phyloP scores from a whole-genome alignment of 306 rosid species.

The Cajanus cajan region DNA sequence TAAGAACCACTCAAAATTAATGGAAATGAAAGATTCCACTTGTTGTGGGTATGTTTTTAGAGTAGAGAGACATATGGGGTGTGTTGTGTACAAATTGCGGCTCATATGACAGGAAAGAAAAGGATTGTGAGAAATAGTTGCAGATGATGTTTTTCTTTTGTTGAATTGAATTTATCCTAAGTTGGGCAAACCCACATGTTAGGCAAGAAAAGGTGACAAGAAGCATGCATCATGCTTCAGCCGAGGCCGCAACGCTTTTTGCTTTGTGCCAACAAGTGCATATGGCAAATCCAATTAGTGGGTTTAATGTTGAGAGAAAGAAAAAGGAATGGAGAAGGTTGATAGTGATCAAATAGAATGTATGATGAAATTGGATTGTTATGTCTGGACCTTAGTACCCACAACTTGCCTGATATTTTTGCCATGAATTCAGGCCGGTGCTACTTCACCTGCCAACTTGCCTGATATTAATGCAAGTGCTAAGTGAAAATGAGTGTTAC shows the following conservation, averaged over 20 bases:
- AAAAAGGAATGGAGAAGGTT: neutral
- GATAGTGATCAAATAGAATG: neutral
- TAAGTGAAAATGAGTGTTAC: neutral
- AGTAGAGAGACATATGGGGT: slow-evolving; percentile 5
- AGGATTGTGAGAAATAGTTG: neutral
- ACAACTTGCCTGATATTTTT: slow-evolving; percentile 22
- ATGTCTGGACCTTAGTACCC: slow-evolving; percentile 28
- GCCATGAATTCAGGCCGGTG: slow-evolving; percentile 29
- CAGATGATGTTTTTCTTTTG: slow-evolving; percentile 23
- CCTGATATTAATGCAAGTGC: slow-evolving; percentile 4
- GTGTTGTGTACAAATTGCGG: slow-evolving; percentile 7
- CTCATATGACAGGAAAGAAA: neutral
- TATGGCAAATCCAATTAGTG: slow-evolving; percentile 17
- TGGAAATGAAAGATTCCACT: slow-evolving; percentile 1
- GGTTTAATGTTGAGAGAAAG: neutral
- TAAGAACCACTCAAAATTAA: neutral
- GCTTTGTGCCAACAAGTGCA: slow-evolving; percentile 35
- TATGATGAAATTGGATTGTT: neutral
- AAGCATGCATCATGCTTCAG: slow-evolving; percentile 27
- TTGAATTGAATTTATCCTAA: slow-evolving; percentile 4
- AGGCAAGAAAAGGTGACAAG: slow-evolving; percentile 16
- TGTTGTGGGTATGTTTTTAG: neutral
- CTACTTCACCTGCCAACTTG: slow-evolving; percentile 30
- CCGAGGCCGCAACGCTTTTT: neutral
- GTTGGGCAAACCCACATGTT: slow-evolving; percentile 21